phyloP scores from a whole-genome alignment of 164 flowering plant species.

The Chloranthus sessilifolius region DNA sequence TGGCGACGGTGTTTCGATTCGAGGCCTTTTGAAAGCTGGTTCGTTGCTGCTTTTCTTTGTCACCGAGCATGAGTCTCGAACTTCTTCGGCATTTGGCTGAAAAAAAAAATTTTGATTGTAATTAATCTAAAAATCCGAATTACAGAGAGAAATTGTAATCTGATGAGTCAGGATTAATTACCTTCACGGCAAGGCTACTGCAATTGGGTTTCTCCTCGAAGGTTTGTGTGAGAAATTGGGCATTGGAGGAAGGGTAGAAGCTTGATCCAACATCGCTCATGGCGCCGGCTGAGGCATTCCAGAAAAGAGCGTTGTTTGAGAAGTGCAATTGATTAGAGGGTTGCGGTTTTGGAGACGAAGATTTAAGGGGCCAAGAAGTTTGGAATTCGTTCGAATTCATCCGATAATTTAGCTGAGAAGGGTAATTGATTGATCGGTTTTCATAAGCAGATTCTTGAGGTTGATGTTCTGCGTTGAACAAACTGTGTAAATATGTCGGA shows the following conservation, averaged over 20 bases:
- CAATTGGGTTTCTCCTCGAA: slow-evolving; percentile 35
- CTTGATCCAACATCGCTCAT: slow-evolving; percentile 21
- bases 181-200: slow-evolving; percentile 39
- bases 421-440: slow-evolving; percentile 17
- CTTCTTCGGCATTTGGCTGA: slow-evolving; percentile 29
- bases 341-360: slow-evolving; percentile 42
- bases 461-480: slow-evolving; percentile 30
- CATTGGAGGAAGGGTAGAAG: slow-evolving; percentile 26
- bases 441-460: slow-evolving; percentile 24
- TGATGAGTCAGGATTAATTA: slow-evolving; percentile 12
- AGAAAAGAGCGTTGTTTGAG: slow-evolving; percentile 59
- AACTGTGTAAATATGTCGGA: slow-evolving; percentile 37
- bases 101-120: slow-evolving; percentile 21
- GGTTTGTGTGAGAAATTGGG: slow-evolving; percentile 21
- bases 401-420: slow-evolving; percentile 23
- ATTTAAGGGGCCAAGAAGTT: slow-evolving; percentile 35
- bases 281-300: slow-evolving; percentile 53
- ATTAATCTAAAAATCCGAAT: neutral
- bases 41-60: slow-evolving; percentile 40
- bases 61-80: slow-evolving; percentile 35
- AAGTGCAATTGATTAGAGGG: slow-evolving; percentile 49
- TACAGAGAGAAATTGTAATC: neutral
- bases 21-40: slow-evolving; percentile 53
- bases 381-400: slow-evolving; percentile 23
- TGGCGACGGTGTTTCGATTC: slow-evolving; percentile 61